These are phyloP conservation scores for Nemania serpens DNA, from an alignment of 2,329 filamentous ascomycete genomes.

Conservation along the genomic window DNA sequence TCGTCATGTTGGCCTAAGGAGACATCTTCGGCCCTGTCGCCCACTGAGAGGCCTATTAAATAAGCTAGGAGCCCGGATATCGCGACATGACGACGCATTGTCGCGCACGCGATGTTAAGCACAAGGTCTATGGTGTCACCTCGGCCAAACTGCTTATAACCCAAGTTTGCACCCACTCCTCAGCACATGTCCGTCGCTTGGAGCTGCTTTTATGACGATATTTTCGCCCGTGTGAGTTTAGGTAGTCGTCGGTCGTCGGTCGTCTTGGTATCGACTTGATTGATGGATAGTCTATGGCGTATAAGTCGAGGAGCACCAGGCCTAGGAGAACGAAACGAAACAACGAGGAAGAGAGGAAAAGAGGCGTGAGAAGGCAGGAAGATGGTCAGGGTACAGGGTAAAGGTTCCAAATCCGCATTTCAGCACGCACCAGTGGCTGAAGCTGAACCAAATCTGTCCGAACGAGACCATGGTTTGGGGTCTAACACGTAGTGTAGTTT, in stretches of 20 bases:
- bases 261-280: neutral
- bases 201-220: slow-evolving; percentile 1
- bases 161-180: slow-evolving; percentile 26
- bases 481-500: neutral
- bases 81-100: slow-evolving; percentile 38
- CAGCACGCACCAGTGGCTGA: slow-evolving; percentile 6
- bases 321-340: slow-evolving; percentile 2
- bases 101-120: slow-evolving; percentile 22
- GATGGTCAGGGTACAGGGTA: slow-evolving; percentile 9
- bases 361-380: slow-evolving; percentile 8
- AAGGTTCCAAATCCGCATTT: slow-evolving; percentile 12
- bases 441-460: slow-evolving; percentile 22
- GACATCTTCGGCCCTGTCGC: too few relatives aligned
- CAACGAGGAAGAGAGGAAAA: slow-evolving; percentile 4
- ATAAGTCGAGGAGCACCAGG: slow-evolving; percentile 17
- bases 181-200: slow-evolving; percentile 24
- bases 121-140: slow-evolving; percentile 13
- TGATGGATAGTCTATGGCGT: slow-evolving; percentile 1
- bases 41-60: slow-evolving; percentile 21
- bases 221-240: slow-evolving; percentile 5
- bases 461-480: slow-evolving; percentile 1
- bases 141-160: slow-evolving; percentile 27
- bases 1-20: too few relatives aligned
- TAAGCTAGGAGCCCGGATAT: slow-evolving; percentile 34
- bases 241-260: neutral